Conservation (phyloP, 495 filamentous ascomycete genomes). For the Daldinia loculata region DNA sequence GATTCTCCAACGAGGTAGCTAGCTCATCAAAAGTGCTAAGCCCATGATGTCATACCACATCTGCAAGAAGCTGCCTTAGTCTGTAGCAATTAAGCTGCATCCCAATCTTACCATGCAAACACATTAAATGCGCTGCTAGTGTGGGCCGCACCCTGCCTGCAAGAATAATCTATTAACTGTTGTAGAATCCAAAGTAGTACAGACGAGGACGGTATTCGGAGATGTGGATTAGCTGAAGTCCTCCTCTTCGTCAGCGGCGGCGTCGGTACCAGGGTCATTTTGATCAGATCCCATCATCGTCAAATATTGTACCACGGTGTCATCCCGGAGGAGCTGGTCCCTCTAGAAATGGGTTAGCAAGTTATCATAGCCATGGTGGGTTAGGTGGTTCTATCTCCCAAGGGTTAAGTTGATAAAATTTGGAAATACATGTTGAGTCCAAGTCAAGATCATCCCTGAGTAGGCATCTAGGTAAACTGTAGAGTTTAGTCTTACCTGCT, state of each 20-base stretch:
- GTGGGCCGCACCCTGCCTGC: neutral
- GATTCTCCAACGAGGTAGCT: neutral
- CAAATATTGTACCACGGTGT: conserved; percentile 56
- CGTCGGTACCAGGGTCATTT: conserved; percentile 47
- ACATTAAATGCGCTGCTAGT: conserved; percentile 12
- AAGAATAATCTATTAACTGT: neutral
- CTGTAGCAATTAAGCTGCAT: conserved; percentile 19
- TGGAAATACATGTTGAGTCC: neutral
- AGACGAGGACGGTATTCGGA: neutral
- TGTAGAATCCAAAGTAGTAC: neutral
- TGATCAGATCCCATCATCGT: conserved; percentile 52
- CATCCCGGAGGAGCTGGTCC: conserved; percentile 46
- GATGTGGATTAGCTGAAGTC: conserved; percentile 53
- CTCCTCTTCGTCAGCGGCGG: conserved; percentile 56
- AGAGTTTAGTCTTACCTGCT: conserved; percentile 62
- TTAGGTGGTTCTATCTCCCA: neutral
- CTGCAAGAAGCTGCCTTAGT: conserved; percentile 1
- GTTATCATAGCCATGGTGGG: conserved; percentile 7
- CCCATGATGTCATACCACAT: conserved; percentile 20
- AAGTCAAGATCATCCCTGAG: neutral
- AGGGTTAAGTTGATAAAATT: neutral
- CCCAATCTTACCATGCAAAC: conserved; percentile 17
- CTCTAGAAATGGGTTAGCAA: conserved; percentile 50
- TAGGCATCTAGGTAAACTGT: neutral
- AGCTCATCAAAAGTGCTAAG: neutral